Percentiles rank a stretch among this genome's conserved stretches.
Conservation (phyloP, 2,329 filamentous ascomycete species). For the Alternaria triticina region DNA sequence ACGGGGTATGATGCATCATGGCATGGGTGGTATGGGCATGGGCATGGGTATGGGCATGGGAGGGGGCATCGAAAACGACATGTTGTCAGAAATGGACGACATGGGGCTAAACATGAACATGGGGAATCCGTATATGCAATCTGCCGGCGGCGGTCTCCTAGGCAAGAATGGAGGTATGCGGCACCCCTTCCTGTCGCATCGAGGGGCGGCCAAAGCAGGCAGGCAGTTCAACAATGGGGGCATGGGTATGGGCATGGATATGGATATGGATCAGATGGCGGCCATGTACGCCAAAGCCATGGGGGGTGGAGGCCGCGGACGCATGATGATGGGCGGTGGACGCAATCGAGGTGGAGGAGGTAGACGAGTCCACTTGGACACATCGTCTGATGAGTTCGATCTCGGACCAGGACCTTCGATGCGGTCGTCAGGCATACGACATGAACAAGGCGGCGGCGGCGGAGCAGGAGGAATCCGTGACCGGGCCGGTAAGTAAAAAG, state of each 20-base stretch:
- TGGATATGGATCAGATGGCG: slow-evolving; percentile 1
- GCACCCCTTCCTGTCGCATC: slow-evolving; percentile 7
- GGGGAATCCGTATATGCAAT: slow-evolving; percentile 8
- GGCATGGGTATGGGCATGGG: background rate
- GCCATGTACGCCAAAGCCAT: slow-evolving; percentile 1
- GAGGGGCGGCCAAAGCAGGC: background rate
- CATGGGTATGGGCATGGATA: background rate
- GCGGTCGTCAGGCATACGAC: background rate
- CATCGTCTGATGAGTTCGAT: slow-evolving; percentile 9
- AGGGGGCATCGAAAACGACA: slow-evolving; percentile 11
- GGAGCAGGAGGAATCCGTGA: background rate
- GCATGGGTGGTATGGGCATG: slow-evolving; percentile 1
- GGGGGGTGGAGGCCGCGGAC: background rate
- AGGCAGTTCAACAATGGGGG: background rate
- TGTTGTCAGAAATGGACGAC: slow-evolving; percentile 9
- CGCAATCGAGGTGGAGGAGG: slow-evolving; percentile 1
- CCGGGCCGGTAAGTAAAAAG: background rate
- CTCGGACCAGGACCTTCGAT: background rate
- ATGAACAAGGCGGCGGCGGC: background rate
- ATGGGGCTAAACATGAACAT: slow-evolving; percentile 9
- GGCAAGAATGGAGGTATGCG: slow-evolving; percentile 2
- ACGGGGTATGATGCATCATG: slow-evolving; percentile 1
- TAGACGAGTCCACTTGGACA: background rate
- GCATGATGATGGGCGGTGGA: background rate
- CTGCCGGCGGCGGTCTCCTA: background rate